A percentile compares a stretch with the other conserved stretches of the same genome.
Evolutionary conservation across 2,329 filamentous ascomycete genomes (phyloP).

Genomic region (Purpureocillium lavendulum): DNA sequence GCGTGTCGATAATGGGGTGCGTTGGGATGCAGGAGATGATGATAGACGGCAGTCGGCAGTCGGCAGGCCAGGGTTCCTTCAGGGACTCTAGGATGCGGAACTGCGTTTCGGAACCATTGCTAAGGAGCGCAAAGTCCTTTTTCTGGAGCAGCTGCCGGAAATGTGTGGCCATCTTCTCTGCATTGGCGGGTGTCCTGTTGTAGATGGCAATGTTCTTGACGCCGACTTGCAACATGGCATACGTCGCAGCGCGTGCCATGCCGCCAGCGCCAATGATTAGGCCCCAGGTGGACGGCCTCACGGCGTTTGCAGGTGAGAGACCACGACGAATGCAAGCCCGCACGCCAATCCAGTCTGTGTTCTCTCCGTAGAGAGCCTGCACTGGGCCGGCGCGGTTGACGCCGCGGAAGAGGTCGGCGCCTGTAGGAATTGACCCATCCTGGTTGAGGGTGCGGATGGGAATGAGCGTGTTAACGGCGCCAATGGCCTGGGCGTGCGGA

Average conservation of each 20-base stretch:
- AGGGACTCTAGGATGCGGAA: conserved; percentile 52
- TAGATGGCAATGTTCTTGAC: conserved; percentile 68
- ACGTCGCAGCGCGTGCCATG: conserved; percentile 71
- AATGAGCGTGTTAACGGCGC: conserved; percentile 68
- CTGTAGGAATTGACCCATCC: conserved; percentile 48
- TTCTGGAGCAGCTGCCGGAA: conserved; percentile 51
- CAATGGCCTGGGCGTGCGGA: conserved; percentile 64
- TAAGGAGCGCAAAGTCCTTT: conserved; percentile 32
- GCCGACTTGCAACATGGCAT: conserved; percentile 69
- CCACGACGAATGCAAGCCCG: conserved; percentile 64
- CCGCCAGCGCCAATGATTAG: conserved; percentile 60
- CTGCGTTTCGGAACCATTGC: conserved; percentile 31
- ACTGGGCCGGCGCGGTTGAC: conserved; percentile 56
- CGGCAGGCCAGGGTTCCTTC: conserved; percentile 55
- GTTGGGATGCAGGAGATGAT: conserved; percentile 71
- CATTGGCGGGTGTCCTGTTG: conserved; percentile 62
- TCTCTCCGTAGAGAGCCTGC: conserved; percentile 65
- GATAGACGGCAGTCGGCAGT: conserved; percentile 59
- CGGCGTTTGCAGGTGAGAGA: conserved; percentile 62
- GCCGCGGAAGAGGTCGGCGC: conserved; percentile 42
- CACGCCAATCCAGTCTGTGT: conserved; percentile 77
- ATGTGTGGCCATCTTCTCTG: conserved; percentile 58
- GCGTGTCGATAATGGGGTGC: conserved; percentile 53
- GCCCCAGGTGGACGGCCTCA: conserved; percentile 45
- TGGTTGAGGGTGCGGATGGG: conserved; percentile 55